phyloP scores from a whole-genome alignment of 1,284 basidiomycete genomes.

The Heterobasidion irregulare region DNA sequence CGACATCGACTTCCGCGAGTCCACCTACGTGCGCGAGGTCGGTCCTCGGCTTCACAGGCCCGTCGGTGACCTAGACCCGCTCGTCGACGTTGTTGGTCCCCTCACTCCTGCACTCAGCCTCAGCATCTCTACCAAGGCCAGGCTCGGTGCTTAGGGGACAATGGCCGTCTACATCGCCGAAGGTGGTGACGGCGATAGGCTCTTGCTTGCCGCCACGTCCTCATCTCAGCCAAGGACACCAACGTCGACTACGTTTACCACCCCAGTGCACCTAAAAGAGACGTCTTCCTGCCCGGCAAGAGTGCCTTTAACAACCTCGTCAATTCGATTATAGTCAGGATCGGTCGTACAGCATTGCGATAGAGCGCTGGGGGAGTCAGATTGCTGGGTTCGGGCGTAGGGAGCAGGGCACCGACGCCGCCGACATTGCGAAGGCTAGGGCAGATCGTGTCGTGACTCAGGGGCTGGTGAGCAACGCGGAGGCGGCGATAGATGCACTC shows the following conservation, averaged over 20 bases:
- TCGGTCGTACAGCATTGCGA: slow-evolving; percentile 17
- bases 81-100: slow-evolving; percentile 25
- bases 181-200: slow-evolving; percentile 13
- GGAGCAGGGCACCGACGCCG: background rate
- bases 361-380: background rate
- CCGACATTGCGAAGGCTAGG: background rate
- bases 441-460: slow-evolving; percentile 1
- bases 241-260: slow-evolving; percentile 21
- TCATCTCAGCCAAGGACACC: slow-evolving; percentile 18
- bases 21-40: slow-evolving; percentile 11
- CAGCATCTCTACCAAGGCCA: slow-evolving; percentile 18
- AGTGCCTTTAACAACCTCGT: slow-evolving; percentile 23
- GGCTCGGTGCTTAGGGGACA: slow-evolving; percentile 22
- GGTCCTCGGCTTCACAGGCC: slow-evolving; percentile 24
- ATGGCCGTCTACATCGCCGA: slow-evolving; percentile 27
- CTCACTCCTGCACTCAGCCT: slow-evolving; percentile 26
- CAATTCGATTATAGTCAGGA: slow-evolving; percentile 22
- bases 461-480: slow-evolving; percentile 13
- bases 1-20: slow-evolving; percentile 29
- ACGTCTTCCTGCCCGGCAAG: slow-evolving; percentile 30
- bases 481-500: slow-evolving; percentile 12
- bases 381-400: background rate
- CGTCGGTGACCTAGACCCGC: slow-evolving; percentile 19
- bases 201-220: slow-evolving; percentile 26
- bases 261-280: slow-evolving; percentile 22